phyloP scores from a whole-genome alignment of 176 grass and related monocot genomes.

The Carex kokanica region DNA sequence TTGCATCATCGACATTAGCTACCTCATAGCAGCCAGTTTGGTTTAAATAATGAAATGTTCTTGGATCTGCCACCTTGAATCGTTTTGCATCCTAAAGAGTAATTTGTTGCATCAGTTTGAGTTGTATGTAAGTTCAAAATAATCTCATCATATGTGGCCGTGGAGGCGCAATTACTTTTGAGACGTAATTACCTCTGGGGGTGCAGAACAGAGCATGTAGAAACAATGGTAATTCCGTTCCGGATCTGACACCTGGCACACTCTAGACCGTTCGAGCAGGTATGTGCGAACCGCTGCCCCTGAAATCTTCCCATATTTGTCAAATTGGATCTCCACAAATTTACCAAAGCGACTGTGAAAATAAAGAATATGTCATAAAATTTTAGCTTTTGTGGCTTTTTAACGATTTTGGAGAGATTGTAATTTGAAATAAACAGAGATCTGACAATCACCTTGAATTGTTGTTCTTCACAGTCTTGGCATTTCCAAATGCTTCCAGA shows the following conservation, averaged over 20 bases:
- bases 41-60: conserved; percentile 85
- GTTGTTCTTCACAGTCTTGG: conserved; percentile 93
- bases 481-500: conserved; percentile 93
- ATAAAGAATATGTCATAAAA: neutral
- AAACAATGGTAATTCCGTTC: conserved; percentile 99
- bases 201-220: conserved; percentile 88
- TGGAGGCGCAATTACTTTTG: neutral
- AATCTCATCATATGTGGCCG: neutral
- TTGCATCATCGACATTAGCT: conserved; percentile 82
- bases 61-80: conserved; percentile 79
- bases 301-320: conserved; percentile 88
- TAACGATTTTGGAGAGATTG: neutral
- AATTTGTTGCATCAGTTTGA: neutral
- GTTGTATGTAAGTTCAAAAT: neutral
- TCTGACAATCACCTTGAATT: conserved; percentile 62
- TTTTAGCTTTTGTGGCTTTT: neutral
- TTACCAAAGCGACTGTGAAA: conserved; percentile 83
- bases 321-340: conserved; percentile 97
- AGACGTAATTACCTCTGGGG: conserved; percentile 54
- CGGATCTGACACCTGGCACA: conserved; percentile 86
- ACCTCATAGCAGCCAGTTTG: conserved; percentile 89
- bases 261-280: conserved; percentile 80
- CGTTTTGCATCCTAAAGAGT: conserved; percentile 65
- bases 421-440: conserved; percentile 4
- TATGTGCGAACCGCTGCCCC: conserved; percentile 84